Base-by-base conservation (phyloP, 768 basidiomycete genomes). In the Erythrobasidium yunnanense region DNA sequence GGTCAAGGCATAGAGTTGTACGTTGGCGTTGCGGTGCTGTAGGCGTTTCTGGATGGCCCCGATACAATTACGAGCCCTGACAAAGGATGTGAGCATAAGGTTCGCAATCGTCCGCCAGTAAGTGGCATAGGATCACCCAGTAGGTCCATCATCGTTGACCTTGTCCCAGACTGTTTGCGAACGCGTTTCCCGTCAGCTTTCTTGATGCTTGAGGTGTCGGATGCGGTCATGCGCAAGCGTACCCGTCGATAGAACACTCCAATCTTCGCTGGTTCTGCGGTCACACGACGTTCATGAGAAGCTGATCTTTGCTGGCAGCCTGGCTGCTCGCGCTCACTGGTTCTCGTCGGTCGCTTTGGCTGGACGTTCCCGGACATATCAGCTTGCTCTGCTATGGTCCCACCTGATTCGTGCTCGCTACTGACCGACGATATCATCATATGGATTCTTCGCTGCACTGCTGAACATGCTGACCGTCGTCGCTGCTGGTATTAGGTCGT, bases 261-360 rank as follows among this genome's bases (percentile, higher is more conserved):
- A 99, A 77, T 95, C 88, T 78, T 95, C 93, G 62, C 81, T 81
- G 0, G 92, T 92, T 32, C 60, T 63, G 60, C 22, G 6, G 60
- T 22, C 15, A 20, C 20, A 22, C 8, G 38, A 25, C 11, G 13
- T 6, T 18, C 30, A 18, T 47, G 42, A 13, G 18, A 27, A 6
- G 7, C 56, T n/a, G 20, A 47, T 32, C 56, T 45, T 45, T 58
- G 18, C 35, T 58, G 42, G 34, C 5, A 4, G 47, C 34, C 23
- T 55, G 11, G 11, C 23, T 6, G 54, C 25, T 8, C 18, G 34
- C 8, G 34, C 54, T 51, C 22, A 63, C 66, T 92, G 80, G 76
- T 90, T 91, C 82, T 97, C 95, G 76, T 92, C 90, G n/a, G 95
- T 99, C 33, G 93, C 87, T 78, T 95, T 93, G 72, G 77, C 92